phyloP scores from a whole-genome alignment of 2,329 filamentous ascomycete species.

The Tolypocladium guangdongense region DNA sequence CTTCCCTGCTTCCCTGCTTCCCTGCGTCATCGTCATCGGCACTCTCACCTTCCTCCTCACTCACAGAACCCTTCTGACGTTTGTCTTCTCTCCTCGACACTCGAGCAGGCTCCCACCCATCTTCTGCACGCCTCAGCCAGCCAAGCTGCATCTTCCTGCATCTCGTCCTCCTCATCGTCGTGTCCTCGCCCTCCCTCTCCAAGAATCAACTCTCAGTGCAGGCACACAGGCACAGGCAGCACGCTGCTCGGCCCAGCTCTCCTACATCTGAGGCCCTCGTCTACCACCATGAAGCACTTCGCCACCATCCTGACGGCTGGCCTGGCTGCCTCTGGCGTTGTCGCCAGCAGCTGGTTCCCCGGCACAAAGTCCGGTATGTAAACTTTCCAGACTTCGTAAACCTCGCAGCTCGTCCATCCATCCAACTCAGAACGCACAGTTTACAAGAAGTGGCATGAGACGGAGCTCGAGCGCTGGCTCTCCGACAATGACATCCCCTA shows the following conservation, averaged over 20 bases:
- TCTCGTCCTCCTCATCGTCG: neutral
- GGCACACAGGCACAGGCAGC: neutral
- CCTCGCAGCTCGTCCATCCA: neutral
- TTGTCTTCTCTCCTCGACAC: neutral
- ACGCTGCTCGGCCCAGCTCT: neutral
- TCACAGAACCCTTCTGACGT: neutral
- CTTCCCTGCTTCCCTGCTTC: neutral
- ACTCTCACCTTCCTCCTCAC: neutral
- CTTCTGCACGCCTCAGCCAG: neutral
- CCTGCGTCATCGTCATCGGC: slow-evolving; percentile 1
- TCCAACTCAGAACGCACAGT: slow-evolving; percentile 35
- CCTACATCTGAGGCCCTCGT: neutral
- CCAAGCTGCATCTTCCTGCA: neutral
- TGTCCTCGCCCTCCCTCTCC: neutral
- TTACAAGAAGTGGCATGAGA: slow-evolving; percentile 99
- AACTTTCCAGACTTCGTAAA: neutral
- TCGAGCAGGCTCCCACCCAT: neutral
- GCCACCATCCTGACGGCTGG: slow-evolving; percentile 58
- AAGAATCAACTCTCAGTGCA: neutral
- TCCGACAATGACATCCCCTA: slow-evolving; percentile 86
- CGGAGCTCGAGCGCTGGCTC: slow-evolving; percentile 93
- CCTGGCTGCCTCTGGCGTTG: slow-evolving; percentile 57
- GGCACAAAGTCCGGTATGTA: slow-evolving; percentile 63
- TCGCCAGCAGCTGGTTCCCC: slow-evolving; percentile 72
- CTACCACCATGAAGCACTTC: slow-evolving; percentile 61